phyloP scores from a whole-genome alignment of 768 basidiomycete genomes.

The Paxillus involutus region DNA sequence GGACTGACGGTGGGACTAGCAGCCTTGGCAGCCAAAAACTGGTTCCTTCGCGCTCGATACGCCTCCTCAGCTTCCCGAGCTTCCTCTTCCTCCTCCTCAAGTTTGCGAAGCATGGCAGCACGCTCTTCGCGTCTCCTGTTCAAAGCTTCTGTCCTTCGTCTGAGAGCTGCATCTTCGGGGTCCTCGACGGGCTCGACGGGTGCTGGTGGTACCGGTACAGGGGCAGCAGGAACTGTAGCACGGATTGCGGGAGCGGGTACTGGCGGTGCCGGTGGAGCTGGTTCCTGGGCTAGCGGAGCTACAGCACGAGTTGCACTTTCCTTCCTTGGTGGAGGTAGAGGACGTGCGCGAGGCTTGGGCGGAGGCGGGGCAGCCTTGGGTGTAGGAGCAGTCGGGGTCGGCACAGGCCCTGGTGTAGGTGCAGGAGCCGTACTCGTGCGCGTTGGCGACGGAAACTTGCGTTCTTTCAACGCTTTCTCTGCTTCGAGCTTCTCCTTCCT shows the following conservation, averaged over 20 bases:
- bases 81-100: conserved; percentile 68
- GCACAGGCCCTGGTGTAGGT: conserved; percentile 39
- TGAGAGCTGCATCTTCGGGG: conserved; percentile 72
- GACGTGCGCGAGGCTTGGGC: conserved; percentile 36
- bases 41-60: conserved; percentile 32
- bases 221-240: conserved; percentile 33
- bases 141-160: conserved; percentile 68
- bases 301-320: conserved; percentile 13
- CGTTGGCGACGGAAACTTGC: conserved; percentile 39
- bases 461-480: conserved; percentile 65
- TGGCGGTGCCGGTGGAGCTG: conserved; percentile 24
- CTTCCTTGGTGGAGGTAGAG: conserved; percentile 36
- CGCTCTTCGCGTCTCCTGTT: conserved; percentile 74
- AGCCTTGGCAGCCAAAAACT: conserved; percentile 39
- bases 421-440: conserved; percentile 45
- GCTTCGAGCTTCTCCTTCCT: conserved; percentile 73
- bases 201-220: conserved; percentile 42
- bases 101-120: conserved; percentile 61
- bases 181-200: conserved; percentile 55
- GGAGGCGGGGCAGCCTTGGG: conserved; percentile 31
- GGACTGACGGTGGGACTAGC: conserved; percentile 26
- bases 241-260: conserved; percentile 22
- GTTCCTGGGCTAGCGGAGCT: conserved; percentile 24
- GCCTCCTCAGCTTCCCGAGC: conserved; percentile 47
- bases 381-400: conserved; percentile 40